phyloP scores from a whole-genome alignment of 495 filamentous ascomycete genomes.

The Aspergillus nanangensis region DNA sequence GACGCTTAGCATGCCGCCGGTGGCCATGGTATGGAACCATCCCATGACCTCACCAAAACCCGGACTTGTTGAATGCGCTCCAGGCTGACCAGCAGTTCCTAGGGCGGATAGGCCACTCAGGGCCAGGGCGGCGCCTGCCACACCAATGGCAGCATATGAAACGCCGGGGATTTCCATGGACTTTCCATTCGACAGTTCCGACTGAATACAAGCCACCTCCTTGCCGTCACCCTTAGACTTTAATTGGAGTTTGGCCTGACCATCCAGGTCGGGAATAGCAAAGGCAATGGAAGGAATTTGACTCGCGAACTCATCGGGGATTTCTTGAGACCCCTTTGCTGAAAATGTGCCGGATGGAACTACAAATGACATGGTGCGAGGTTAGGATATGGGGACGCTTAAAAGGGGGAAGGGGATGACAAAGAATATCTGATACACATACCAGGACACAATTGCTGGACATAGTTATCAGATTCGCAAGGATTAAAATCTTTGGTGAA shows the following conservation, averaged over 20 bases:
- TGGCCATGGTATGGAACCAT: slow-evolving; percentile 89
- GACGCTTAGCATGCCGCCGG: slow-evolving; percentile 93
- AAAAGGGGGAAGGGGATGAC: too few species aligned
- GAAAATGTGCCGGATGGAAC: slow-evolving; percentile 72
- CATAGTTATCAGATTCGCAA: slow-evolving; percentile 59
- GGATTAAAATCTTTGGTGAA: slow-evolving; percentile 82
- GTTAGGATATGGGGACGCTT: slow-evolving; percentile 2
- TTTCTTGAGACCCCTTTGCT: slow-evolving; percentile 61
- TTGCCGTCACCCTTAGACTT: slow-evolving; percentile 52
- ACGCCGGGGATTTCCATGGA: slow-evolving; percentile 69
- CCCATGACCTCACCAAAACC: slow-evolving; percentile 82
- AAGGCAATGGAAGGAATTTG: slow-evolving; percentile 90
- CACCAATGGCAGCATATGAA: slow-evolving; percentile 77
- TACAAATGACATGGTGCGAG: not conserved
- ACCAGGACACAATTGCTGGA: slow-evolving; percentile 80
- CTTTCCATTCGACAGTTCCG: slow-evolving; percentile 82
- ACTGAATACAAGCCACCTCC: slow-evolving; percentile 78
- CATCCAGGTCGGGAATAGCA: slow-evolving; percentile 83
- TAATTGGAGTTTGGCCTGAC: slow-evolving; percentile 75
- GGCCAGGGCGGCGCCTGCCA: slow-evolving; percentile 81
- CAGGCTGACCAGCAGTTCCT: slow-evolving; percentile 57
- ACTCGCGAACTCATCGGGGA: slow-evolving; percentile 64
- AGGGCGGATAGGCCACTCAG: slow-evolving; percentile 70
- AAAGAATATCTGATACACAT: slow-evolving; percentile 26
- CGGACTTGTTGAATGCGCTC: slow-evolving; percentile 68